Percentiles rank a stretch among this genome's conserved stretches.
Conservation (phyloP, 2,329 filamentous ascomycete species). For the Fusarium pininemorale region DNA sequence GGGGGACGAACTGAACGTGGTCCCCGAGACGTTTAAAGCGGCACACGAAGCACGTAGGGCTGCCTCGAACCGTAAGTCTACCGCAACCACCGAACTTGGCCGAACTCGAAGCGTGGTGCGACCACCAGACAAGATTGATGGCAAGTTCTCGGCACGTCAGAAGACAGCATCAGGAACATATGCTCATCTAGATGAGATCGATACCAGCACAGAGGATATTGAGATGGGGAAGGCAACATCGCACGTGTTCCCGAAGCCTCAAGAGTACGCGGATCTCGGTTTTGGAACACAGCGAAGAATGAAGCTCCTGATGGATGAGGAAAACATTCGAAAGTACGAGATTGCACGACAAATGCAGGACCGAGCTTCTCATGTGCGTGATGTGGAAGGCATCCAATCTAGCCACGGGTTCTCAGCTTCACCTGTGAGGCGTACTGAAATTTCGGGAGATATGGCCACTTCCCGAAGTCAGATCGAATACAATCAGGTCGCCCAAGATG, state of each 20-base stretch:
- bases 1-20: slow-evolving; percentile 89
- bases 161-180: slow-evolving; percentile 75
- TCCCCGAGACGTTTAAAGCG: slow-evolving; percentile 83
- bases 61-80: slow-evolving; percentile 43
- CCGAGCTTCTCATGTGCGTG: not conserved
- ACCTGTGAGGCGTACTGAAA: slow-evolving; percentile 12
- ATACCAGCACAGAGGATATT: slow-evolving; percentile 44
- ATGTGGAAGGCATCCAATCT: not conserved
- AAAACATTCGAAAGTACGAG: slow-evolving; percentile 78
- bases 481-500: not conserved
- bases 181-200: slow-evolving; percentile 70
- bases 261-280: slow-evolving; percentile 67
- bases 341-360: slow-evolving; percentile 59
- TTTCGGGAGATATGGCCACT: not conserved
- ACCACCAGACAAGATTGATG: slow-evolving; percentile 79
- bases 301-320: slow-evolving; percentile 80
- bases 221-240: slow-evolving; percentile 5
- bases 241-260: slow-evolving; percentile 28
- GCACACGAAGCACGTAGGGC: slow-evolving; percentile 60
- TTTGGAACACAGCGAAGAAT: slow-evolving; percentile 74
- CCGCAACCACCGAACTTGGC: slow-evolving; percentile 49
- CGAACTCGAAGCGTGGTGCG: slow-evolving; percentile 68
- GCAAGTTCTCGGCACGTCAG: slow-evolving; percentile 79
- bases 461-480: not conserved
- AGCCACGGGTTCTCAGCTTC: not conserved